phyloP scores from a whole-genome alignment of 768 basidiomycete genomes.

The Mrakia gelida region DNA sequence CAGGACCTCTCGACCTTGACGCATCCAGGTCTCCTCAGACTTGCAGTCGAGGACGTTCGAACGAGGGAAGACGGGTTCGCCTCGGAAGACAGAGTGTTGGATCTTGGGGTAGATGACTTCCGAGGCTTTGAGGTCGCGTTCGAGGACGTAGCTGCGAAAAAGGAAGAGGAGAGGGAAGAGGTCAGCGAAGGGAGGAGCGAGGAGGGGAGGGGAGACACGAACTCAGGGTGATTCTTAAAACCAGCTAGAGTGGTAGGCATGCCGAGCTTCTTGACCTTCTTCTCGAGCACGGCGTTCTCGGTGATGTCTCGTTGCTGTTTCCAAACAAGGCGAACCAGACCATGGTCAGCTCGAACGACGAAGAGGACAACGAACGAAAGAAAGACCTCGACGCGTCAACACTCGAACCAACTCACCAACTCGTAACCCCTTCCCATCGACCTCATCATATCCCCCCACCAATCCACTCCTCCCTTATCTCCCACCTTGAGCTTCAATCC shows the following conservation, averaged over 20 bases:
- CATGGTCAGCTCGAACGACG: too few species aligned
- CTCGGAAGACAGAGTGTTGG: slow-evolving; percentile 75
- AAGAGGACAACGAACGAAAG: background rate
- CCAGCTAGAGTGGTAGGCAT: slow-evolving; percentile 88
- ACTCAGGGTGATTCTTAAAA: slow-evolving; percentile 96
- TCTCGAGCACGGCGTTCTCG: slow-evolving; percentile 83
- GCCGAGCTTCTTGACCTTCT: slow-evolving; percentile 65
- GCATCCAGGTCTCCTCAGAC: slow-evolving; percentile 92
- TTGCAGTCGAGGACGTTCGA: slow-evolving; percentile 78
- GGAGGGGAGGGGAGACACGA: slow-evolving; percentile 39
- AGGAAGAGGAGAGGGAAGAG: background rate
- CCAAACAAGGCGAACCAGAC: background rate
- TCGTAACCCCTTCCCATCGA: slow-evolving; percentile 70
- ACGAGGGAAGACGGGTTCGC: slow-evolving; percentile 85
- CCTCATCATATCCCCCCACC: slow-evolving; percentile 74
- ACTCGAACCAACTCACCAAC: slow-evolving; percentile 54
- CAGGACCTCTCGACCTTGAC: slow-evolving; percentile 68
- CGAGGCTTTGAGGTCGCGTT: slow-evolving; percentile 79
- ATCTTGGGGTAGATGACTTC: slow-evolving; percentile 73
- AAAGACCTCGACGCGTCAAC: background rate
- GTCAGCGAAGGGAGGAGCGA: background rate
- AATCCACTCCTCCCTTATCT: slow-evolving; percentile 54
- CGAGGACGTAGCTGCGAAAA: slow-evolving; percentile 64
- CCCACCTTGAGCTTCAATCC: slow-evolving; percentile 44
- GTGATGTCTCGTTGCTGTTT: slow-evolving; percentile 80